These are phyloP conservation scores for Yamadazyma membranifaciens DNA, from an alignment of 1,139 yeast genomes.

Conservation along the genomic window DNA sequence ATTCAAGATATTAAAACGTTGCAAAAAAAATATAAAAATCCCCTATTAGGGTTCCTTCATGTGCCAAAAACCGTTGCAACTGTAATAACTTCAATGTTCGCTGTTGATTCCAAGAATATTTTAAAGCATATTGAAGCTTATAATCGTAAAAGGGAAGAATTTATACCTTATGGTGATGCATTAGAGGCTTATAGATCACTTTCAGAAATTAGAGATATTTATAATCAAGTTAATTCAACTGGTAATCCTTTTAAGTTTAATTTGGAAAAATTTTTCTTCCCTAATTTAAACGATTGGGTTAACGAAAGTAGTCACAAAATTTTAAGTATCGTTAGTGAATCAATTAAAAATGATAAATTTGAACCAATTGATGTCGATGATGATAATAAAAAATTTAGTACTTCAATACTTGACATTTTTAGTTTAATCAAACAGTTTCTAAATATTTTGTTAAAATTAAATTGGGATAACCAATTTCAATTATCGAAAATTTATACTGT, in stretches of 20 bases:
- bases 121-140: conserved; percentile 53
- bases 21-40: conserved; percentile 61
- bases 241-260: conserved; percentile 47
- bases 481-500: conserved; percentile 58
- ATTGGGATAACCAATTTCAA: conserved; percentile 66
- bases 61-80: conserved; percentile 58
- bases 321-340: conserved; percentile 48
- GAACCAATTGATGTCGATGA: conserved; percentile 48
- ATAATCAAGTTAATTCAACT: conserved; percentile 45
- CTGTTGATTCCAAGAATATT: conserved; percentile 63
- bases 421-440: conserved; percentile 60
- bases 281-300: conserved; percentile 58
- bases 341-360: conserved; percentile 56
- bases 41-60: conserved; percentile 57
- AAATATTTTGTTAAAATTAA: conserved; percentile 48
- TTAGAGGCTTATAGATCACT: conserved; percentile 58
- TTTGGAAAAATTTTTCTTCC: conserved; percentile 59
- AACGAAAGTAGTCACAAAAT: conserved; percentile 51
- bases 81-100: conserved; percentile 58
- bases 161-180: conserved; percentile 58
- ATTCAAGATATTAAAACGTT: conserved; percentile 49
- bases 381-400: conserved; percentile 37
- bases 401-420: conserved; percentile 69
- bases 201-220: conserved; percentile 54
- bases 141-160: conserved; percentile 32